A percentile compares a stretch with the other conserved stretches of the same genome.
Evolutionary conservation across 495 filamentous ascomycete species (phyloP).

Genomic region (Symbiotaphrina buchneri): DNA sequence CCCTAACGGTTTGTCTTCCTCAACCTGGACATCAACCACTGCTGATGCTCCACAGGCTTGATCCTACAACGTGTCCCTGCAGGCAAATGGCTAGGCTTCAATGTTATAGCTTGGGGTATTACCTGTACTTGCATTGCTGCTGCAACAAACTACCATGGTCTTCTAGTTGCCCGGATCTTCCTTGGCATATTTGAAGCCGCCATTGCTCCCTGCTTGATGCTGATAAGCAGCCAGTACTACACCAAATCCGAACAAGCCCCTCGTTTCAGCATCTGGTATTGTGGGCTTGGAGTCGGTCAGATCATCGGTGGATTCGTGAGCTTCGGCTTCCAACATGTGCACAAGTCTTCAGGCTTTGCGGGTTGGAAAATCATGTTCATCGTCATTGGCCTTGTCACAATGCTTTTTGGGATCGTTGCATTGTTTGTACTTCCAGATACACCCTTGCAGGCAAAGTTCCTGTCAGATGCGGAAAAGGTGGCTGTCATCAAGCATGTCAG

Average conservation of each 20-base stretch:
- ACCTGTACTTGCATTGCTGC: slow-evolving; percentile 32
- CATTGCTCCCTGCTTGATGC: slow-evolving; percentile 32
- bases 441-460: slow-evolving; percentile 26
- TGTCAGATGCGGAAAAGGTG: slow-evolving; percentile 21
- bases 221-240: slow-evolving; percentile 37
- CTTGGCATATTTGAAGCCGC: slow-evolving; percentile 42
- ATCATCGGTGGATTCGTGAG: slow-evolving; percentile 38
- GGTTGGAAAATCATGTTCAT: slow-evolving; percentile 46
- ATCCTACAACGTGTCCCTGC: slow-evolving; percentile 7
- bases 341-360: slow-evolving; percentile 15
- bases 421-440: slow-evolving; percentile 27
- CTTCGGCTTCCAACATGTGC: slow-evolving; percentile 35
- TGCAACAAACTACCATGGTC: slow-evolving; percentile 21
- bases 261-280: slow-evolving; percentile 42
- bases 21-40: too few relatives aligned
- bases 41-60: slow-evolving; percentile 4
- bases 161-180: slow-evolving; percentile 28
- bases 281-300: slow-evolving; percentile 36
- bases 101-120: slow-evolving; percentile 18
- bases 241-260: slow-evolving; percentile 35
- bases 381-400: slow-evolving; percentile 31
- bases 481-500: slow-evolving; percentile 12
- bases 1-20: slow-evolving; percentile 20
- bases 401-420: slow-evolving; percentile 24
- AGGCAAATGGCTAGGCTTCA: slow-evolving; percentile 8